These are phyloP conservation scores for Oryza brachyantha DNA, from an alignment of 176 grass and related monocot species.

Conservation along the genomic window DNA sequence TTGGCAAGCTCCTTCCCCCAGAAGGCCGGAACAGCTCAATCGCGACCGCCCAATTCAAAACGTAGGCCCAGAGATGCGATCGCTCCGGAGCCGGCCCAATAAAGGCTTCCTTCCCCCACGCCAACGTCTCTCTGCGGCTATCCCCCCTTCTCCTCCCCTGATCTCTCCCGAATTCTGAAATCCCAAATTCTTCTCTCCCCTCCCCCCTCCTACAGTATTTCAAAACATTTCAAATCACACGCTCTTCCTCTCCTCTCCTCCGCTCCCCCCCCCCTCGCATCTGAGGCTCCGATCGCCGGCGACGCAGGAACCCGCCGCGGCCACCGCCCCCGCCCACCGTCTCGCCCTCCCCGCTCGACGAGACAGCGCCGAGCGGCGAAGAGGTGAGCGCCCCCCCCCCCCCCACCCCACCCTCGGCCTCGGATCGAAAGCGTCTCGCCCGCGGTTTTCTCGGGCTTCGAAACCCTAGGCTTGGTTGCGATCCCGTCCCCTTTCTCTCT, in stretches of 20 bases:
- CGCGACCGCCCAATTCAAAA: conserved; percentile 45
- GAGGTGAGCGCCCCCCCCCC: too few relatives aligned
- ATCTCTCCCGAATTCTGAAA: conserved; percentile 16
- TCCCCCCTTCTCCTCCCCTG: neutral
- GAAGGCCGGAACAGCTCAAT: conserved; percentile 5
- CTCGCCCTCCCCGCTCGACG: neutral
- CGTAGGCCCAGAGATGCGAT: conserved; percentile 15
- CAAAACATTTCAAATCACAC: conserved; percentile 53
- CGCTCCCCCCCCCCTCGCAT: neutral
- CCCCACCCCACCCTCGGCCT: too few relatives aligned
- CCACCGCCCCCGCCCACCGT: neutral
- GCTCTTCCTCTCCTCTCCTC: neutral
- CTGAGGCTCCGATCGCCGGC: neutral
- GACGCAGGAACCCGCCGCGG: neutral
- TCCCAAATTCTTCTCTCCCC: conserved; percentile 7
- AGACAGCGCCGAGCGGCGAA: conserved; percentile 23
- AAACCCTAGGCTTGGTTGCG: conserved; percentile 22
- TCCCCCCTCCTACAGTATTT: conserved; percentile 29
- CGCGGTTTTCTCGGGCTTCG: conserved; percentile 2
- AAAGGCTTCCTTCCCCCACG: neutral
- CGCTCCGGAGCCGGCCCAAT: neutral
- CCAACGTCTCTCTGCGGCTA: conserved; percentile 36
- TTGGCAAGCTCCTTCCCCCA: neutral
- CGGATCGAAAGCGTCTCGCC: neutral
- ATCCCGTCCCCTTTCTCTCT: neutral